Percentiles rank a stretch among this genome's conserved stretches.
Evolutionary conservation across 2,329 filamentous ascomycete species (phyloP).

Genomic region (Bertia moriformis): DNA sequence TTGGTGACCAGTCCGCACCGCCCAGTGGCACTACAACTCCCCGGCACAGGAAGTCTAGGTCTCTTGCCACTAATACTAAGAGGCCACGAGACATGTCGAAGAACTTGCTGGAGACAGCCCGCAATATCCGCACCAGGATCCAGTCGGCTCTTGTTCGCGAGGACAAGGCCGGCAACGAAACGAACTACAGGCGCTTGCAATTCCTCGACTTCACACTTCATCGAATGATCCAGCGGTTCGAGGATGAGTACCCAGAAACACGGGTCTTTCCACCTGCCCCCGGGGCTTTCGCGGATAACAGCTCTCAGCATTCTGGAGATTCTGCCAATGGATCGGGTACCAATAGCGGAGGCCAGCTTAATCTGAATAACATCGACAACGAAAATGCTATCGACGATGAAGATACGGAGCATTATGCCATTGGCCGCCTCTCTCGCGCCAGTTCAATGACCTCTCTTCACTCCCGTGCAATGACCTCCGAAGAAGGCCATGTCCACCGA

Average conservation of each 20-base stretch:
- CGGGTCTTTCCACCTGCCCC: constrained; percentile 26
- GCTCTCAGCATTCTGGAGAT: constrained; percentile 7
- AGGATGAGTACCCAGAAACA: constrained; percentile 89
- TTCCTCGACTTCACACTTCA: constrained; percentile 82
- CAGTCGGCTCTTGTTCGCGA: constrained; percentile 73
- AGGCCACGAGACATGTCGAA: constrained; percentile 61
- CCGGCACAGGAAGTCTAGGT: constrained; percentile 23
- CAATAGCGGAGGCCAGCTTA: constrained; percentile 33
- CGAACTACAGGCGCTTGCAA: constrained; percentile 63
- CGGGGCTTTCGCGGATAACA: constrained; percentile 5
- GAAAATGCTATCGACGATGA: constrained; percentile 7
- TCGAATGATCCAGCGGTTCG: constrained; percentile 87
- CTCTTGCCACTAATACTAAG: constrained; percentile 53
- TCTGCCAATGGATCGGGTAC: constrained; percentile 7
- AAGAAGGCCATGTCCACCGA: constrained; percentile 58
- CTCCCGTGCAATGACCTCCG: constrained; percentile 45
- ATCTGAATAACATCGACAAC: constrained; percentile 7
- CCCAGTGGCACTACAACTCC: constrained; percentile 35
- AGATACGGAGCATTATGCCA: constrained; percentile 13
- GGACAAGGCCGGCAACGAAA: constrained; percentile 54
- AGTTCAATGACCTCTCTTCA: constrained; percentile 56
- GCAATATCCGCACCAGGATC: constrained; percentile 72
- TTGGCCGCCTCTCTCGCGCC: constrained; percentile 38
- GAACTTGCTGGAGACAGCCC: constrained; percentile 70
- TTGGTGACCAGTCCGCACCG: constrained; percentile 35